These are phyloP conservation scores for Zymoseptoria ardabiliae DNA, from an alignment of 2,329 filamentous ascomycete genomes.

Conservation along the genomic window DNA sequence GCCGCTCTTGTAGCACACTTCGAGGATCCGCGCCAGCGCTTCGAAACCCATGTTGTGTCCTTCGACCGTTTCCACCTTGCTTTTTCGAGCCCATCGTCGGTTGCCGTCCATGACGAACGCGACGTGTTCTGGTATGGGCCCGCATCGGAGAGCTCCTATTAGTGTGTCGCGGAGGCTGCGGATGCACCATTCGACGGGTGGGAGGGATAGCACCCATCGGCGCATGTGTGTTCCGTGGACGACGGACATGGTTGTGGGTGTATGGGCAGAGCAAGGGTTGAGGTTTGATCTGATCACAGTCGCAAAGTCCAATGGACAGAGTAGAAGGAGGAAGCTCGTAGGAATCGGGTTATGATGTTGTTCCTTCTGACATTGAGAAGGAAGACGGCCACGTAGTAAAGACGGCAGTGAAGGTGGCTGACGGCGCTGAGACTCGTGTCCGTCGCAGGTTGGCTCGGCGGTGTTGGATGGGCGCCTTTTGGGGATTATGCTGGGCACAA, in stretches of 20 bases:
- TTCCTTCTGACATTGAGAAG: not conserved
- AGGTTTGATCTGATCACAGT: not conserved
- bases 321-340: not conserved
- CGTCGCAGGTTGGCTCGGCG: not conserved
- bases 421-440: not conserved
- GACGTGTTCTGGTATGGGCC: slow-evolving; percentile 86
- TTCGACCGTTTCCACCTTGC: slow-evolving; percentile 92
- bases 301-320: not conserved
- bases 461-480: not conserved
- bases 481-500: not conserved
- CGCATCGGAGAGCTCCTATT: slow-evolving; percentile 81
- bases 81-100: slow-evolving; percentile 78
- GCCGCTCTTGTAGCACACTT: slow-evolving; percentile 96
- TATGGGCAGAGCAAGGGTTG: not conserved
- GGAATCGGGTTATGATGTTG: not conserved
- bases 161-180: slow-evolving; percentile 72
- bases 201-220: slow-evolving; percentile 77
- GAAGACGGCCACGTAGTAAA: not conserved
- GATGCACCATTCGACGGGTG: slow-evolving; percentile 85
- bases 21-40: slow-evolving; percentile 85
- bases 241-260: not conserved
- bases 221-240: slow-evolving; percentile 52
- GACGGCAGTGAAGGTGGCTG: not conserved
- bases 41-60: slow-evolving; percentile 95
- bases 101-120: slow-evolving; percentile 99